Percentiles rank a stretch among this genome's conserved stretches.
phyloP scores from a whole-genome alignment of 345 rosid genomes.

The Cardamine chenopodiifolia region DNA sequence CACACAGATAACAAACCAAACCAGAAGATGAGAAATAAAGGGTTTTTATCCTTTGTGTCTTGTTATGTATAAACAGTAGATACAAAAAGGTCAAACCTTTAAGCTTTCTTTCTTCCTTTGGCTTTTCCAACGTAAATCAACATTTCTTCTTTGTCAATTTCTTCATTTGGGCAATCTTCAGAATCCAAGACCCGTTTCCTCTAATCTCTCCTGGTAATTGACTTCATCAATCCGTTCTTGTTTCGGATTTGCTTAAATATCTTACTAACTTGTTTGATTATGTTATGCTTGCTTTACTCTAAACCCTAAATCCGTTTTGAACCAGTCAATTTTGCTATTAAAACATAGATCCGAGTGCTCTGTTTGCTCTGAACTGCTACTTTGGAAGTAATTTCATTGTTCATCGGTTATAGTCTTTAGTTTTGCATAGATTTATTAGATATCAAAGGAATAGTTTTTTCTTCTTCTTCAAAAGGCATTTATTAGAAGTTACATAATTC shows the following conservation, averaged over 20 bases:
- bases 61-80: constrained; percentile 38
- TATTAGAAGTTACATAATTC: neutral
- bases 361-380: neutral
- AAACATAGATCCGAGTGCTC: neutral
- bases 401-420: constrained; percentile 14
- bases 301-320: neutral
- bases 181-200: constrained; percentile 10
- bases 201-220: constrained; percentile 43
- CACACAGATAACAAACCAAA: constrained; percentile 1
- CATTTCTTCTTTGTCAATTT: constrained; percentile 24
- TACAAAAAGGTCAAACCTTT: constrained; percentile 41
- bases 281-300: neutral
- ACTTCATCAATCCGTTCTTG: constrained; percentile 1
- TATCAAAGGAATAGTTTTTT: neutral
- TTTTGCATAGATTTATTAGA: constrained; percentile 1
- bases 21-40: constrained; percentile 3
- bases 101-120: constrained; percentile 27
- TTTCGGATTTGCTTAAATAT: constrained; percentile 8
- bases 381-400: neutral
- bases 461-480: too few species aligned
- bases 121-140: constrained; percentile 23
- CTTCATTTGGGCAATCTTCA: constrained; percentile 23
- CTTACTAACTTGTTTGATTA: constrained; percentile 12
- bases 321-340: neutral
- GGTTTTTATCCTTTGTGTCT: constrained; percentile 13